These are phyloP conservation scores for Penicillium lagena DNA, from an alignment of 495 filamentous ascomycete species.

Conservation along the genomic window DNA sequence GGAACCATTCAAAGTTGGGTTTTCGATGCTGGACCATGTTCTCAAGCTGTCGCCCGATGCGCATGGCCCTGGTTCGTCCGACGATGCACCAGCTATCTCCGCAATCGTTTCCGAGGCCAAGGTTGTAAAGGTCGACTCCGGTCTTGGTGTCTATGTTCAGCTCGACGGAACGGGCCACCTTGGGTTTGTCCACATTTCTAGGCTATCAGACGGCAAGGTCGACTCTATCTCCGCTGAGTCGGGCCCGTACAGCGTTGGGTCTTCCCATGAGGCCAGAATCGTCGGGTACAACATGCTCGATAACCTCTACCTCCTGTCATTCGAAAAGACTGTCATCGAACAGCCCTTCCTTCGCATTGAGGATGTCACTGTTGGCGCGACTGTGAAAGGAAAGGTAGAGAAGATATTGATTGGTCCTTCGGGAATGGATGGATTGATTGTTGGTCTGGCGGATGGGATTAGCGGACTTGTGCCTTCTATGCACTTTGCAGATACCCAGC, in stretches of 20 bases:
- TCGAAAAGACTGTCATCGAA: slow-evolving; percentile 73
- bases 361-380: slow-evolving; percentile 74
- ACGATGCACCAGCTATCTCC: slow-evolving; percentile 61
- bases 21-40: slow-evolving; percentile 82
- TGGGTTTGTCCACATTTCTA: slow-evolving; percentile 91
- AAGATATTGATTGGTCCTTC: slow-evolving; percentile 68
- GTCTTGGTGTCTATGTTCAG: slow-evolving; percentile 74
- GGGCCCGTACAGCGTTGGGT: slow-evolving; percentile 70
- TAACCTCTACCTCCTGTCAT: slow-evolving; percentile 76
- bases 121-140: slow-evolving; percentile 68
- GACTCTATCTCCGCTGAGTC: slow-evolving; percentile 68
- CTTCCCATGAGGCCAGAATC: slow-evolving; percentile 71
- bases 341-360: slow-evolving; percentile 86
- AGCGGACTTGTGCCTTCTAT: slow-evolving; percentile 78
- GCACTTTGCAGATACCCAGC: slow-evolving; percentile 79
- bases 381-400: slow-evolving; percentile 79
- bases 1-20: slow-evolving; percentile 73
- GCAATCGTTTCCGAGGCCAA: slow-evolving; percentile 69
- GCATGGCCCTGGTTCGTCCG: slow-evolving; percentile 37
- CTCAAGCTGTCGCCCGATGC: slow-evolving; percentile 53
- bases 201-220: slow-evolving; percentile 77
- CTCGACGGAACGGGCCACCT: slow-evolving; percentile 64
- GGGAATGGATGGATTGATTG: slow-evolving; percentile 71
- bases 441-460: slow-evolving; percentile 80
- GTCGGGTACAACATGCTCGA: slow-evolving; percentile 84